These are phyloP conservation scores for Malassezia caprae DNA, from an alignment of 1,284 basidiomycete genomes.

Conservation along the genomic window DNA sequence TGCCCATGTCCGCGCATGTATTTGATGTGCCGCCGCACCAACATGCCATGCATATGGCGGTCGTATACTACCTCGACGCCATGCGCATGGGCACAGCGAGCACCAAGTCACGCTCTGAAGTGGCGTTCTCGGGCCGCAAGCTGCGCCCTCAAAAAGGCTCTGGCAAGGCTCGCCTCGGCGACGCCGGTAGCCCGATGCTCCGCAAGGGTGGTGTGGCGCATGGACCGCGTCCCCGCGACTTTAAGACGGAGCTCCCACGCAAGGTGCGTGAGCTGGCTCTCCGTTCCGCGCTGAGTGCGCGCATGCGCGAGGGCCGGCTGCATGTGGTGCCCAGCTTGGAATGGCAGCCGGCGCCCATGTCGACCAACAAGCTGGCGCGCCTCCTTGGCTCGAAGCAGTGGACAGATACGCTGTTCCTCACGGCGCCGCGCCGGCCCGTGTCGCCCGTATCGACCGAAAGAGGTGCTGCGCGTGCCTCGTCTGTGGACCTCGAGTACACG, in stretches of 20 bases:
- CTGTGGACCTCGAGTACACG: slow-evolving; percentile 35
- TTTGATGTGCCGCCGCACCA: slow-evolving; percentile 73
- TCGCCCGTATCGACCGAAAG: slow-evolving; percentile 12
- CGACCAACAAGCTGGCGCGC: slow-evolving; percentile 30
- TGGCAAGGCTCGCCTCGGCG: slow-evolving; percentile 79
- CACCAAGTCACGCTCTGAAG: slow-evolving; percentile 83
- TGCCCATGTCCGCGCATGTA: slow-evolving; percentile 67
- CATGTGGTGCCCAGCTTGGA: slow-evolving; percentile 60
- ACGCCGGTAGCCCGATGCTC: slow-evolving; percentile 75
- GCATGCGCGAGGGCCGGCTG: slow-evolving; percentile 64
- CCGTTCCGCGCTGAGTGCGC: slow-evolving; percentile 71
- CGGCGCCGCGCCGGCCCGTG: slow-evolving; percentile 35
- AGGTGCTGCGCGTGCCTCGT: slow-evolving; percentile 24
- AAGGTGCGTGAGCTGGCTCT: slow-evolving; percentile 89
- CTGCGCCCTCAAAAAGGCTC: slow-evolving; percentile 83
- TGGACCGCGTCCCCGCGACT: slow-evolving; percentile 79
- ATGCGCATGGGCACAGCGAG: slow-evolving; percentile 78
- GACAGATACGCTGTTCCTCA: slow-evolving; percentile 40
- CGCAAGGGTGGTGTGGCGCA: slow-evolving; percentile 84
- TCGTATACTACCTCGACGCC: slow-evolving; percentile 76
- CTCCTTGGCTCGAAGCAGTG: slow-evolving; percentile 34
- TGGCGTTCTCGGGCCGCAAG: slow-evolving; percentile 76
- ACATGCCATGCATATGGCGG: slow-evolving; percentile 86
- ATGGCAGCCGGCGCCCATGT: slow-evolving; percentile 38
- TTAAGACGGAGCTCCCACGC: slow-evolving; percentile 75